These are phyloP conservation scores for Corylus americana DNA, from an alignment of 306 rosid genomes.

Conservation along the genomic window DNA sequence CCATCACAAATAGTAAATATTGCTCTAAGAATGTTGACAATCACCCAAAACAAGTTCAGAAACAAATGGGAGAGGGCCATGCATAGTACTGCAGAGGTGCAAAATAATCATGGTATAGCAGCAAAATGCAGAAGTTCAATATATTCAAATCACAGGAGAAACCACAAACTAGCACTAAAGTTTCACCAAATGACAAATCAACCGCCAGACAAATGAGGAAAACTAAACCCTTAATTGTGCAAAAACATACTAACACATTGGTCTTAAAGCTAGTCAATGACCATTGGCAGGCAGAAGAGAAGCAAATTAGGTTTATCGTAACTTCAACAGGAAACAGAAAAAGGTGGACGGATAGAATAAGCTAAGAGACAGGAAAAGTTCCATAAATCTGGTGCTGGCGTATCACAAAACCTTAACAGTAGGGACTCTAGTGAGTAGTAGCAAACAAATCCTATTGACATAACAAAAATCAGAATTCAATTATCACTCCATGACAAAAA, in stretches of 20 bases:
- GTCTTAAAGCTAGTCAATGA: neutral
- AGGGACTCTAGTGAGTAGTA: neutral
- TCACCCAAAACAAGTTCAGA: slow-evolving; percentile 16
- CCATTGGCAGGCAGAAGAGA: neutral
- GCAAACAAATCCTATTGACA: neutral
- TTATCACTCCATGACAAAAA: neutral
- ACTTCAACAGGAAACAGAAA: neutral
- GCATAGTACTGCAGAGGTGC: neutral
- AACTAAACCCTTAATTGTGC: neutral
- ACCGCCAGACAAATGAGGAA: neutral
- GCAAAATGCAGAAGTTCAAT: slow-evolving; percentile 1
- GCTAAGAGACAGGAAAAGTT: neutral
- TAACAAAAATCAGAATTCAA: neutral
- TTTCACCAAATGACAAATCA: neutral
- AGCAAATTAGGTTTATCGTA: neutral
- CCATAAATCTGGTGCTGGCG: neutral
- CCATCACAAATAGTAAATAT: slow-evolving; percentile 20
- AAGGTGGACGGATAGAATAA: neutral
- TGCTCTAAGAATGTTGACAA: neutral
- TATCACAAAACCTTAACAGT: neutral
- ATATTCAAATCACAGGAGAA: neutral
- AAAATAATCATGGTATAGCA: neutral
- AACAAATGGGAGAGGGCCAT: slow-evolving; percentile 2
- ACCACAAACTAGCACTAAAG: neutral
- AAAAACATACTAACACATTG: neutral